A percentile compares a stretch with the other conserved stretches of the same genome.
phyloP scores from a whole-genome alignment of 371 early-diverging fungal genomes.

The Mucor racemosus region DNA sequence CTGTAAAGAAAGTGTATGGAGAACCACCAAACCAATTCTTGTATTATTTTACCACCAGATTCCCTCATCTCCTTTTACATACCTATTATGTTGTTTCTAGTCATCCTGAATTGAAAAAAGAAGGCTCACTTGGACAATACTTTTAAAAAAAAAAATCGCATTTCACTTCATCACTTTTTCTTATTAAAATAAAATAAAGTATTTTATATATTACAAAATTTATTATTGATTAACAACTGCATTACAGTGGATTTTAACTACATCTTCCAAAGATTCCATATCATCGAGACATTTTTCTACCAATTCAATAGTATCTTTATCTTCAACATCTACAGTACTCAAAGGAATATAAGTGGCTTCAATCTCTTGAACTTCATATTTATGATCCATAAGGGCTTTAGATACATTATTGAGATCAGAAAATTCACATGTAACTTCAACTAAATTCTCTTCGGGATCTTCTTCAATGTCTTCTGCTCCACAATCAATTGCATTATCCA shows the following conservation, averaged over 20 bases:
- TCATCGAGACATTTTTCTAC: constrained; percentile 51
- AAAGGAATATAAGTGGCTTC: constrained; percentile 54
- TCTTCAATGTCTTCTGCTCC: constrained; percentile 69
- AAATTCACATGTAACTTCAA: constrained; percentile 54
- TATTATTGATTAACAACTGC: constrained; percentile 19
- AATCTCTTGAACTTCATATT: constrained; percentile 51
- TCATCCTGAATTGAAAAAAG: constrained; percentile 57
- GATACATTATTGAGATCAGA: constrained; percentile 45
- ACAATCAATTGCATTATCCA: constrained; percentile 63
- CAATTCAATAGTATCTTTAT: constrained; percentile 42
- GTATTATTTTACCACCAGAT: constrained; percentile 87
- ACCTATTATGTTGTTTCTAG: constrained; percentile 67
- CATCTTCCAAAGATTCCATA: constrained; percentile 61
- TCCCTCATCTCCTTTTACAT: constrained; percentile 87
- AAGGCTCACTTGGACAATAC: constrained; percentile 71
- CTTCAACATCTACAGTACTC: constrained; percentile 39
- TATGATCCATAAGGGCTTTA: constrained; percentile 36
- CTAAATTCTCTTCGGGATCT: constrained; percentile 33
- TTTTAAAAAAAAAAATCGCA: constrained; percentile 39
- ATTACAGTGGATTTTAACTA: constrained; percentile 62
- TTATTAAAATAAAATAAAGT: background rate
- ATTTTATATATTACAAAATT: background rate
- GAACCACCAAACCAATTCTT: constrained; percentile 88
- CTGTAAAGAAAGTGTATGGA: constrained; percentile 81
- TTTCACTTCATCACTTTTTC: background rate